These are phyloP conservation scores for Priceomyces melissophilus DNA, from an alignment of 805 yeast species.

Conservation along the genomic window DNA sequence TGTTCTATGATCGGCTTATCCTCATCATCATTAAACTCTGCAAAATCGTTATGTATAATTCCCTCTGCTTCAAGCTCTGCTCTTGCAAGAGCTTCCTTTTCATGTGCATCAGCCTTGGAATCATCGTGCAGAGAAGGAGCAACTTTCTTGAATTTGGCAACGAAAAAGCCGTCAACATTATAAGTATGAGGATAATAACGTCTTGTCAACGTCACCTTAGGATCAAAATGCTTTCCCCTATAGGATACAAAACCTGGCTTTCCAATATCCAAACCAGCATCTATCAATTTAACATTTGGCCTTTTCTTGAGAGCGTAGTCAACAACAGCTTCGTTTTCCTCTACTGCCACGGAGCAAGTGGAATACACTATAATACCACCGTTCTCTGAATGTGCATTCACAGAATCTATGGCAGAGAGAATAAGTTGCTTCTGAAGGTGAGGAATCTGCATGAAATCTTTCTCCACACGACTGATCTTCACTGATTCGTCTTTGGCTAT, in stretches of 20 bases:
- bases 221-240: conserved; percentile 88
- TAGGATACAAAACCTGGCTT: conserved; percentile 91
- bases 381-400: conserved; percentile 85
- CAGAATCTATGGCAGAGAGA: conserved; percentile 94
- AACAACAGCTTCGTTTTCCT: conserved; percentile 98
- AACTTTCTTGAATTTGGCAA: conserved; percentile 91
- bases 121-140: conserved; percentile 84
- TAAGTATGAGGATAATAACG: conserved; percentile 98
- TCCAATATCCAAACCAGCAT: conserved; percentile 89
- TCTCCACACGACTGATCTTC: conserved; percentile 88
- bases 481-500: conserved; percentile 96
- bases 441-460: conserved; percentile 94
- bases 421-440: conserved; percentile 93
- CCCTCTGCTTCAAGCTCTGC: conserved; percentile 79
- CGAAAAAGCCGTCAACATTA: conserved; percentile 97
- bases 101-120: conserved; percentile 83
- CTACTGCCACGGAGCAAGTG: conserved; percentile 97
- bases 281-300: conserved; percentile 93
- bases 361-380: conserved; percentile 96
- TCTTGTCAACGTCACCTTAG: conserved; percentile 74
- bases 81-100: conserved; percentile 78
- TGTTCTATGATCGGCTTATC: conserved; percentile 71
- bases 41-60: conserved; percentile 81
- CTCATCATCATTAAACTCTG: conserved; percentile 71
- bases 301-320: conserved; percentile 95